These are phyloP conservation scores for Chalaropsis thielavioides DNA, from an alignment of 2,329 filamentous ascomycete genomes.

Conservation along the genomic window DNA sequence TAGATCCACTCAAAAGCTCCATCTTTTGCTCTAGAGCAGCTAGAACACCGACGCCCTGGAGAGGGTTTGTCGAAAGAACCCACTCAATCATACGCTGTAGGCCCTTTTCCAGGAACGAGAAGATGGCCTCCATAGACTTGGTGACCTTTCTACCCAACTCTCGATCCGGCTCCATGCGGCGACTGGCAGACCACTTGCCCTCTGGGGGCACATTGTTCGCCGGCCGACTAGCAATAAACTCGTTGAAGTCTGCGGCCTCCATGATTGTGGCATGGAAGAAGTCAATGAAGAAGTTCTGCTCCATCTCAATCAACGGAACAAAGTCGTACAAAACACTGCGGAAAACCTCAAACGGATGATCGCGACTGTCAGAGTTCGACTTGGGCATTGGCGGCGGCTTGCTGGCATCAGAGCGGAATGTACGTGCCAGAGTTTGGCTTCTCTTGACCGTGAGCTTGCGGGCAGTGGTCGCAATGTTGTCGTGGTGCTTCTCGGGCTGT, in stretches of 20 bases:
- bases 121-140: conserved; percentile 80
- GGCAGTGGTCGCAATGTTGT: conserved; percentile 60
- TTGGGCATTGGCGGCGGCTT: conserved; percentile 33
- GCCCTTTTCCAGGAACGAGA: conserved; percentile 65
- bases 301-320: conserved; percentile 69
- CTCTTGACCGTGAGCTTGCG: conserved; percentile 88
- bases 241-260: conserved; percentile 67
- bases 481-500: conserved; percentile 70
- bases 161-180: conserved; percentile 71
- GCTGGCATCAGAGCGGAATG: conserved; percentile 51
- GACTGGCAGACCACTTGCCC: conserved; percentile 19
- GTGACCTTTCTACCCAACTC: conserved; percentile 71
- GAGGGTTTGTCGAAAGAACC: conserved; percentile 63
- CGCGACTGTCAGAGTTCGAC: conserved; percentile 42
- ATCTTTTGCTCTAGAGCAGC: conserved; percentile 68
- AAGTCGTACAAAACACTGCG: conserved; percentile 66
- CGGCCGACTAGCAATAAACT: conserved; percentile 47
- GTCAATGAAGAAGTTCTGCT: conserved; percentile 94
- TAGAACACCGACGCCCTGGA: conserved; percentile 80
- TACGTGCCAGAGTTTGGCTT: conserved; percentile 71
- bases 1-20: conserved; percentile 68
- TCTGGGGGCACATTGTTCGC: conserved; percentile 17
- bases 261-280: conserved; percentile 91
- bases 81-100: conserved; percentile 70
- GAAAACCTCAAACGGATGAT: conserved; percentile 70